Conservation (phyloP, 768 basidiomycete species). For the Tephrocybe sp. region DNA sequence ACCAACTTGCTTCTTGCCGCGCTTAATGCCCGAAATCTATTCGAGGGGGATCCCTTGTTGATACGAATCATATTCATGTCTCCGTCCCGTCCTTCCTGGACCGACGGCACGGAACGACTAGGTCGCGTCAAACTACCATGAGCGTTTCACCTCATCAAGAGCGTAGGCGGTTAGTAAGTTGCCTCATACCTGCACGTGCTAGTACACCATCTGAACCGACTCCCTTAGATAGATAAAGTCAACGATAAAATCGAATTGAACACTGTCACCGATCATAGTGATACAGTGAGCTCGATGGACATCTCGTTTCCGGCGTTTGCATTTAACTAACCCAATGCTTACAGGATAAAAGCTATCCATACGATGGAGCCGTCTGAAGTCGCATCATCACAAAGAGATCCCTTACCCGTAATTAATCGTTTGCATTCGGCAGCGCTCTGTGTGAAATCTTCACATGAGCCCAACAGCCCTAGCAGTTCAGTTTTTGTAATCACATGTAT, state of each 20-base stretch:
- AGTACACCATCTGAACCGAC: no score
- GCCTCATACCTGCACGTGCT: no score
- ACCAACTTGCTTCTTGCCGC: slow-evolving; percentile 26
- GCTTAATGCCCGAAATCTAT: slow-evolving; percentile 17
- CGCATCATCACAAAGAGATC: no score
- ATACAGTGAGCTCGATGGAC: neutral
- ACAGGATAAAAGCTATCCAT: no score
- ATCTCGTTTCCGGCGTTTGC: no score
- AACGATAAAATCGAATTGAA: neutral
- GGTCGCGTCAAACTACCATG: neutral
- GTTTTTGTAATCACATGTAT: no score
- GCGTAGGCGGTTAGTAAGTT: neutral
- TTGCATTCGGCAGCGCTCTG: no score
- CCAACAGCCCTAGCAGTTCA: no score
- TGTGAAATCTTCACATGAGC: no score
- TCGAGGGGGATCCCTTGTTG: slow-evolving; percentile 8
- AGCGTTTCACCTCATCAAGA: neutral
- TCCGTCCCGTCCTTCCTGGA: slow-evolving; percentile 8
- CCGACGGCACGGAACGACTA: neutral
- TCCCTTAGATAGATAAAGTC: neutral
- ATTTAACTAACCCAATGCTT: no score
- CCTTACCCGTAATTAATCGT: no score
- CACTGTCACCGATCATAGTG: neutral
- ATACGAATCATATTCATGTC: slow-evolving; percentile 14
- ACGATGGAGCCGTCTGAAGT: no score